Percentiles rank a stretch among this genome's conserved stretches.
Evolutionary conservation across 2,329 filamentous ascomycete species (phyloP).

Genomic region (Beauveria rudraprayagi): DNA sequence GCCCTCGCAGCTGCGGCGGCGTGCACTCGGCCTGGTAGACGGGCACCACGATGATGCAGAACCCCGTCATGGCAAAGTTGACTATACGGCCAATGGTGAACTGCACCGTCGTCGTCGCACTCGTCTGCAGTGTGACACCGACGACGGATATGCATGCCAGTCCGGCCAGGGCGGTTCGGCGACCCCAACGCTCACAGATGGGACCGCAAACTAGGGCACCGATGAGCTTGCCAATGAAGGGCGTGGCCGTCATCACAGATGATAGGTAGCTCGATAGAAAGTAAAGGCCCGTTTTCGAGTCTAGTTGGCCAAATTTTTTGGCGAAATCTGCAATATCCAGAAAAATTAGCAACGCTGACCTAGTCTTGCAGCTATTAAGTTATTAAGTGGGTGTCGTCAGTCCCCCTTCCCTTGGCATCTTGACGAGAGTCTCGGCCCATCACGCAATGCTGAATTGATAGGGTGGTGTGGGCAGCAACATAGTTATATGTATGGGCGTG

Average conservation of each 20-base stretch:
- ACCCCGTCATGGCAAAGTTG: conserved; percentile 23
- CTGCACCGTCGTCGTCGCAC: conserved; percentile 20
- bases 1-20: conserved; percentile 20
- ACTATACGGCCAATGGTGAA: conserved; percentile 24
- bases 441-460: not conserved
- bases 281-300: conserved; percentile 12
- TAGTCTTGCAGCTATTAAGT: not conserved
- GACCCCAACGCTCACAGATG: conserved; percentile 20
- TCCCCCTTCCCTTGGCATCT: not conserved
- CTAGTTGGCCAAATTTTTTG: conserved; percentile 17
- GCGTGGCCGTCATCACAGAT: conserved; percentile 19
- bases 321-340: conserved; percentile 13
- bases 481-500: not conserved
- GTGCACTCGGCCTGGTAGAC: conserved; percentile 22
- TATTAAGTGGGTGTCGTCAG: not conserved
- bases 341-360: not conserved
- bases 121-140: conserved; percentile 22
- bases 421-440: not conserved
- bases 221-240: conserved; percentile 19
- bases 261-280: conserved; percentile 17
- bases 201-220: conserved; percentile 11
- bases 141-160: conserved; percentile 15
- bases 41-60: conserved; percentile 24
- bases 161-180: conserved; percentile 16
- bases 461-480: conserved; percentile 2